Conservation (phyloP, 176 grass and related monocot genomes). For the Musa acuminata region DNA sequence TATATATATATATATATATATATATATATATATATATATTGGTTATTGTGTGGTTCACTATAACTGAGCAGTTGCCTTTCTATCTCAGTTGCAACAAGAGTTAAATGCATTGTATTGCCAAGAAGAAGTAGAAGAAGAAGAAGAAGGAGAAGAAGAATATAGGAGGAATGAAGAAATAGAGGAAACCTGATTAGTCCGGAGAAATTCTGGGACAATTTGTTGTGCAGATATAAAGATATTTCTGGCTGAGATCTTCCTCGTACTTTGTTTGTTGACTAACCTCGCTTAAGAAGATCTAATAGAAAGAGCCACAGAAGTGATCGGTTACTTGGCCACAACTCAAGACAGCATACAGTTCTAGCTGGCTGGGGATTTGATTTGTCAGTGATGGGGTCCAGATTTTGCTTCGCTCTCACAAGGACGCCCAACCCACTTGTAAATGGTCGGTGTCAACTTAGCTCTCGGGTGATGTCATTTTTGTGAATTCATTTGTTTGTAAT, state of each 20-base stretch:
- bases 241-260: slow-evolving; percentile 7
- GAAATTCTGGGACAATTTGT: slow-evolving; percentile 4
- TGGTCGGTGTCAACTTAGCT: not conserved
- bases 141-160: not conserved
- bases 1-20: not conserved
- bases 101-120: slow-evolving; percentile 78
- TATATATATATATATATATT: not conserved
- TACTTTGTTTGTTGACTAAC: not conserved
- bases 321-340: not conserved
- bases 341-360: not conserved
- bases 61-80: not conserved
- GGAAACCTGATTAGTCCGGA: slow-evolving; percentile 33
- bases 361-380: not conserved
- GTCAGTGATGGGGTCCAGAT: not conserved
- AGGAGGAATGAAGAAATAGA: slow-evolving; percentile 49
- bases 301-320: not conserved
- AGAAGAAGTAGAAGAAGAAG: slow-evolving; percentile 39
- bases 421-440: not conserved
- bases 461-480: not conserved
- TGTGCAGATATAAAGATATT: slow-evolving; percentile 20
- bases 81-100: slow-evolving; percentile 83
- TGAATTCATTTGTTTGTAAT: slow-evolving; percentile 11
- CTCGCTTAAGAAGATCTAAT: not conserved
- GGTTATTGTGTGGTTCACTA: not conserved
- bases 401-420: not conserved